Evolutionary conservation across 306 rosid genomes (phyloP).

Genomic region (Pyrus bretschneideri): DNA sequence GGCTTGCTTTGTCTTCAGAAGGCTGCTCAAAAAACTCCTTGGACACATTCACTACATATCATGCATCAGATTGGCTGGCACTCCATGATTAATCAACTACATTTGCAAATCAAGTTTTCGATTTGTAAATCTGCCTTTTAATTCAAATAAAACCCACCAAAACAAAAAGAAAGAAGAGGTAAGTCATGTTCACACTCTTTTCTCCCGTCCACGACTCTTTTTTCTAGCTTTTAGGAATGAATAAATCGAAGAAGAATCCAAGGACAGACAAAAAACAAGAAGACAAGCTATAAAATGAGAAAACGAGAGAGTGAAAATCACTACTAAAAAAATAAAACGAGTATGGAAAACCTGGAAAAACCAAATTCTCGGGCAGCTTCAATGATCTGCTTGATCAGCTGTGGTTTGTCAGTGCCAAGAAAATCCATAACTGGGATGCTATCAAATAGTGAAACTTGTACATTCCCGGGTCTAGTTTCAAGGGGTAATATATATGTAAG

Average conservation of each 20-base stretch:
- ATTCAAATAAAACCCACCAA: too few relatives aligned
- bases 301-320: too few relatives aligned
- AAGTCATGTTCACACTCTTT: too few relatives aligned
- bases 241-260: too few relatives aligned
- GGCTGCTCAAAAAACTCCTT: conserved; percentile 13
- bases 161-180: neutral
- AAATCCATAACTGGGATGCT: neutral
- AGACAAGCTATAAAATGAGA: too few relatives aligned
- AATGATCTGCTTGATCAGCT: neutral
- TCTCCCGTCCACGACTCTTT: too few relatives aligned
- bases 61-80: neutral
- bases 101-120: neutral
- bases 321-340: neutral
- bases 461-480: neutral
- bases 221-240: too few relatives aligned
- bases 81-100: conserved; percentile 13
- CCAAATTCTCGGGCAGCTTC: conserved; percentile 4
- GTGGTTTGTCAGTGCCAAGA: neutral
- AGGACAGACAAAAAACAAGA: neutral
- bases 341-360: conserved; percentile 2
- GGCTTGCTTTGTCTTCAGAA: conserved; percentile 8
- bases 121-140: too few relatives aligned
- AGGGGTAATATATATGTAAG: conserved; percentile 12
- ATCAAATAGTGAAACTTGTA: neutral
- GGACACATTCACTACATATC: neutral